Conservation (phyloP, 2,329 filamentous ascomycete genomes). For the Huntiella moniliformis region DNA sequence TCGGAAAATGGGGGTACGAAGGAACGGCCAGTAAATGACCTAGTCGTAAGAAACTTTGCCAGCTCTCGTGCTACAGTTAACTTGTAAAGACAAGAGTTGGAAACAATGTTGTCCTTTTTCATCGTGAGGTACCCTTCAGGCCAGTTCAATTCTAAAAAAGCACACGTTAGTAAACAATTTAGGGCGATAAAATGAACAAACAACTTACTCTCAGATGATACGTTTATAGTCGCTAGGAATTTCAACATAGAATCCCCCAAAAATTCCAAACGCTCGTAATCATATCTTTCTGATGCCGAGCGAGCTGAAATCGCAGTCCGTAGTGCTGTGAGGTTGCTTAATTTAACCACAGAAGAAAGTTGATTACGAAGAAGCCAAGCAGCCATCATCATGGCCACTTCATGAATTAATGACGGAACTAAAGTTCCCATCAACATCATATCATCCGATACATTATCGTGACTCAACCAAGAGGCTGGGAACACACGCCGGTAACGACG, state of each 20-base stretch:
- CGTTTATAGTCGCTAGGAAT: conserved; percentile 46
- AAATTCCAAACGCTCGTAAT: conserved; percentile 78
- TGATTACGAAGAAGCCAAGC: conserved; percentile 35
- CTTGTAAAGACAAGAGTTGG: conserved; percentile 53
- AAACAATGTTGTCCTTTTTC: conserved; percentile 50
- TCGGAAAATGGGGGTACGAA: conserved; percentile 51
- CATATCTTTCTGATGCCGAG: conserved; percentile 34
- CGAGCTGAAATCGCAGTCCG: conserved; percentile 53
- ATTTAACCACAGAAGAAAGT: conserved; percentile 22
- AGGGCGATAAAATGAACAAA: background rate
- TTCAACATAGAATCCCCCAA: conserved; percentile 75
- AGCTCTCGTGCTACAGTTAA: conserved; percentile 46
- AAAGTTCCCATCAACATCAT: conserved; percentile 37
- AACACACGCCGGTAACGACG: conserved; percentile 28
- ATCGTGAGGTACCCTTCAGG: conserved; percentile 59
- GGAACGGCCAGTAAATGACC: conserved; percentile 45
- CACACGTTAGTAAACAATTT: conserved; percentile 11
- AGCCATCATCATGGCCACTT: conserved; percentile 45
- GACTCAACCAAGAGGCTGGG: conserved; percentile 26
- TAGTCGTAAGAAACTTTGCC: conserved; percentile 52
- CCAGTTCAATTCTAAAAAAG: conserved; percentile 36
- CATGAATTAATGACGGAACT: conserved; percentile 54
- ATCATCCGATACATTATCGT: conserved; percentile 28
- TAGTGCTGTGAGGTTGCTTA: conserved; percentile 37
- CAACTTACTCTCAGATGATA: conserved; percentile 33